phyloP scores from a whole-genome alignment of 371 early-diverging fungal species.

The Circinella minor region DNA sequence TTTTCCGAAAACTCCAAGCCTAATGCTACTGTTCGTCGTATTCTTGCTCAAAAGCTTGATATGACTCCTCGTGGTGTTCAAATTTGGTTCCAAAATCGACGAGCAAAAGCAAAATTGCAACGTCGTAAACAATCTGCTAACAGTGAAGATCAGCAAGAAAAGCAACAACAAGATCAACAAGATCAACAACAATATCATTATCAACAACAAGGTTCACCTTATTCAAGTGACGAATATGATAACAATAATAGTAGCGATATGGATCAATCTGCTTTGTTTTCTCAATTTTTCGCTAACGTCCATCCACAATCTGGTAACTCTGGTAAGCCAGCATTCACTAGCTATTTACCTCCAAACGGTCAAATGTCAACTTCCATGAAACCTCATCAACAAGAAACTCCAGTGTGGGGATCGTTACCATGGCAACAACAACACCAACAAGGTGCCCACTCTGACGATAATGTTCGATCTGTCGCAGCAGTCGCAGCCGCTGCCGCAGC shows the following conservation, averaged over 20 bases:
- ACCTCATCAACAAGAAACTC: background rate
- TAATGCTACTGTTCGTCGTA: constrained; percentile 64
- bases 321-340: constrained; percentile 24
- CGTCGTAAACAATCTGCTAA: constrained; percentile 26
- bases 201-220: constrained; percentile 9
- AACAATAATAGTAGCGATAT: constrained; percentile 10
- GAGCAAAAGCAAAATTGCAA: constrained; percentile 76
- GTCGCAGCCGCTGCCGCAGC: constrained; percentile 35
- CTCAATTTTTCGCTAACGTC: constrained; percentile 41
- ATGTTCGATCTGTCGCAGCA: constrained; percentile 37
- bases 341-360: constrained; percentile 24
- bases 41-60: constrained; percentile 73
- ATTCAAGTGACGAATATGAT: constrained; percentile 1
- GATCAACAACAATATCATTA: background rate
- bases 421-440: constrained; percentile 19
- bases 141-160: constrained; percentile 4
- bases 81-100: constrained; percentile 98
- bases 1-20: constrained; percentile 76
- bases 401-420: constrained; percentile 13
- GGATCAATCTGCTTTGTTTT: constrained; percentile 35
- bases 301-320: constrained; percentile 9
- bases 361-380: background rate
- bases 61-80: constrained; percentile 94
- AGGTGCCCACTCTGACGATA: background rate
- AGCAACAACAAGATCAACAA: background rate